Evolutionary conservation across 1,139 yeast genomes (phyloP).

Genomic region (Geotrichum bryndzae): DNA sequence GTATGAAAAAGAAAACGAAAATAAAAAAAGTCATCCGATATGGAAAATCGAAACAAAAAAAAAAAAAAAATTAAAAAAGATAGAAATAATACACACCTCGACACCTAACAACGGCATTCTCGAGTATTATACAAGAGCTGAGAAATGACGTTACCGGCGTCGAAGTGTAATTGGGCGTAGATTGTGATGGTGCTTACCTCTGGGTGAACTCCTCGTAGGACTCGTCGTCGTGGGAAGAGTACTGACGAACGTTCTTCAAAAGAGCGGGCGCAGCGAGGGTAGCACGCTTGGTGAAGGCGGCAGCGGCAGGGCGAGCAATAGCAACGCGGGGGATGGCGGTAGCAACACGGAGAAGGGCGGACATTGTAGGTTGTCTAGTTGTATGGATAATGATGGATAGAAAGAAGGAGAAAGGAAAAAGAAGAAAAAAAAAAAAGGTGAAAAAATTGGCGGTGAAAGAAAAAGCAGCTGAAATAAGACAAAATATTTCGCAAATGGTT

Average conservation of each 20-base stretch:
- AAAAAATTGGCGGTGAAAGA: background rate
- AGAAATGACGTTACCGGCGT: background rate
- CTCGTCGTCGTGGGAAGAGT: conserved; percentile 75
- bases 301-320: conserved; percentile 22
- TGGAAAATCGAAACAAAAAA: background rate
- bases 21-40: conserved; percentile 12
- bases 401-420: background rate
- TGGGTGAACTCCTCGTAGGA: conserved; percentile 92
- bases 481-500: conserved; percentile 11
- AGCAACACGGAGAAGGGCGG: conserved; percentile 21
- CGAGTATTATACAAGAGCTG: background rate
- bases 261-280: conserved; percentile 32
- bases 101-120: background rate
- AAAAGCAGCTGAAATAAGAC: conserved; percentile 2
- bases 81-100: background rate
- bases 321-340: conserved; percentile 21
- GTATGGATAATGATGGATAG: conserved; percentile 6
- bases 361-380: conserved; percentile 18
- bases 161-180: background rate
- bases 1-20: conserved; percentile 1
- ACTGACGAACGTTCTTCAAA: conserved; percentile 45
- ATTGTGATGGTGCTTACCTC: conserved; percentile 26
- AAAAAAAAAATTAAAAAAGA: background rate
- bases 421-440: background rate
- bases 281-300: conserved; percentile 23